Conservation (phyloP, 345 rosid species). For the Bruguiera gymnorhiza region DNA sequence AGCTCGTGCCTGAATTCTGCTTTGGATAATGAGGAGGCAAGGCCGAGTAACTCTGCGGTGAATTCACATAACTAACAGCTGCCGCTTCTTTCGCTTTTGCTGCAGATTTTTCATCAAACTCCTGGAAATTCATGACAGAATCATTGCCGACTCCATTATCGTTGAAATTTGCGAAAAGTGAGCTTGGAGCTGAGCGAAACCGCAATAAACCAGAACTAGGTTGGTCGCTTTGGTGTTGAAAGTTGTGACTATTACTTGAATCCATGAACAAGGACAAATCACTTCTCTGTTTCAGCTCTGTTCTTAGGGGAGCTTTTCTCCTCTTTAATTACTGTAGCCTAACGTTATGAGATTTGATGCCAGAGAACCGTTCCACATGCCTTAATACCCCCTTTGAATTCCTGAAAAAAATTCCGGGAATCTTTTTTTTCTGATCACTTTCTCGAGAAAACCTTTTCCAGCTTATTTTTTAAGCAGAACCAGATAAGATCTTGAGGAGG, state of each 20-base stretch:
- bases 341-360: slow-evolving; percentile 20
- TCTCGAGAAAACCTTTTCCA: slow-evolving; percentile 27
- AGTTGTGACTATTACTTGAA: slow-evolving; percentile 42
- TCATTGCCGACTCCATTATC: slow-evolving; percentile 31
- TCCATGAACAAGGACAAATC: slow-evolving; percentile 43
- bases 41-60: slow-evolving; percentile 45
- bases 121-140: slow-evolving; percentile 28
- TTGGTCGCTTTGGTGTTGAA: slow-evolving; percentile 40
- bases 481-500: slow-evolving; percentile 73
- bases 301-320: not conserved
- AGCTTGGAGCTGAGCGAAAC: slow-evolving; percentile 81
- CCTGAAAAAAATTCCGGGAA: slow-evolving; percentile 24
- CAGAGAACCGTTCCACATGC: slow-evolving; percentile 22
- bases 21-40: slow-evolving; percentile 91
- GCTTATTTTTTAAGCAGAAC: slow-evolving; percentile 66
- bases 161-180: slow-evolving; percentile 40
- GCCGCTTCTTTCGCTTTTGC: slow-evolving; percentile 23
- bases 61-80: slow-evolving; percentile 30
- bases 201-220: slow-evolving; percentile 65
- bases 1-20: slow-evolving; percentile 36
- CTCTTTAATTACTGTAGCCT: not conserved
- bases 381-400: slow-evolving; percentile 12
- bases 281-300: slow-evolving; percentile 1
- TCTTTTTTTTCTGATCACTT: slow-evolving; percentile 37
- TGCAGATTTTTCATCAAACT: slow-evolving; percentile 25